Conservation (phyloP, 805 yeast genomes). For the Clavispora vitiphila region DNA sequence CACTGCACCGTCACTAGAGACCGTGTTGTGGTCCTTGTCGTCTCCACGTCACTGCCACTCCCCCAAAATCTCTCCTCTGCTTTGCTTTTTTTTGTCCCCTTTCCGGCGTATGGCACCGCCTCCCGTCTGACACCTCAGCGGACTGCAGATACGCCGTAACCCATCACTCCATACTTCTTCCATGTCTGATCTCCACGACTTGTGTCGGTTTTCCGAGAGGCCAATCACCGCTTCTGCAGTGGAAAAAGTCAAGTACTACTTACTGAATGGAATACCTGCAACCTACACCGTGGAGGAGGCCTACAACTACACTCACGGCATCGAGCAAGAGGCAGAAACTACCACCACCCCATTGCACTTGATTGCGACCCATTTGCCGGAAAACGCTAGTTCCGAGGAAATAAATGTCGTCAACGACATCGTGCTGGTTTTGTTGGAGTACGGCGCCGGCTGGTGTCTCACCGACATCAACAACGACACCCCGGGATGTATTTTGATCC, state of each 20-base stretch:
- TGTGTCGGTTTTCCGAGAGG: conserved; percentile 43
- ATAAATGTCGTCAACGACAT: conserved; percentile 40
- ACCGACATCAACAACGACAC: conserved; percentile 68
- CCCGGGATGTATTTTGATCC: conserved; percentile 75
- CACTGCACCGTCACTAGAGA: no score
- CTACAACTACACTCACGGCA: conserved; percentile 46
- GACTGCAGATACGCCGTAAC: neutral
- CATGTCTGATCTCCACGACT: conserved; percentile 72
- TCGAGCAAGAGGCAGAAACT: conserved; percentile 26
- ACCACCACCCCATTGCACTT: conserved; percentile 81
- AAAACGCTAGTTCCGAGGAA: conserved; percentile 42
- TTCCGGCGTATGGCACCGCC: no score
- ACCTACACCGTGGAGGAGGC: conserved; percentile 81
- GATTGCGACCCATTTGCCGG: conserved; percentile 51
- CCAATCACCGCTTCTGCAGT: conserved; percentile 49
- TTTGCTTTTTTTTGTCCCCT: no score
- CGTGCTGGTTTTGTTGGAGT: conserved; percentile 65
- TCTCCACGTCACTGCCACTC: no score
- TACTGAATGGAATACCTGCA: conserved; percentile 69
- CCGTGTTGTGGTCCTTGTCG: no score
- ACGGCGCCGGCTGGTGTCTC: conserved; percentile 92
- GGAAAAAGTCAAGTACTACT: conserved; percentile 39
- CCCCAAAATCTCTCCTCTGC: no score
- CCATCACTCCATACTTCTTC: neutral
- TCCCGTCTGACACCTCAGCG: no score